Evolutionary conservation across 169 alveolate genomes (phyloP), one percentile per base, ranked within the genome.

Genomic region (Plasmodium vinckei): DNA sequence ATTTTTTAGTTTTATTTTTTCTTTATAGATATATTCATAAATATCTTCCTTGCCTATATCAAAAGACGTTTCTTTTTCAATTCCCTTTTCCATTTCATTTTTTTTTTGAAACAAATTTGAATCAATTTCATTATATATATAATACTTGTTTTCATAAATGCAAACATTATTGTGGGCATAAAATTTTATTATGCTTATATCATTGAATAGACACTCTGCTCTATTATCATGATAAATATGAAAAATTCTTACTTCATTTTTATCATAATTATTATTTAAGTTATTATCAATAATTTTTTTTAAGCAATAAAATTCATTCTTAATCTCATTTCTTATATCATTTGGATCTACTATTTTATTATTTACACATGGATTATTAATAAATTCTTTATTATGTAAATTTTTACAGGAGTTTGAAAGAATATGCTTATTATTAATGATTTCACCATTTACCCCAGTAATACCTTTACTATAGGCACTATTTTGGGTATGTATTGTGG

Each of bases 181-280:
- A 60, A 86, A 86, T 71, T 86, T 68, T 60, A 86, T 70, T 49
- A 68, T 51, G 44, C 91, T 86, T 46, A 72, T 23, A 59, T 86
- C 91, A 70, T 65, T 47, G 71, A 86, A 86, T 71, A 86, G 61
- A 60, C 91, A 86, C 47, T 86, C 91, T 6, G 87, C 86, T 64
- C 91, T 86, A 42, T 59, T 86, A 70, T 86, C 87, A 70, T 86
- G 91, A 86, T 86, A 86, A 69, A 86, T 86, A 64, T 86, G 49
- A 53, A 68, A 86, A 57, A 86, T 23, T 60, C 71, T 86, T 51
- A 86, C 53, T 61, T 86, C 87, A 86, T 64, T 70, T 70, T 86
- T 86, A 65, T 86, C 91, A 64, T 86, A 86, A 53, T 60, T 86
- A 71, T 86, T 86, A 53, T 86, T 70, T 61, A 86, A 69, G 59